phyloP scores from a whole-genome alignment of 2,329 filamentous ascomycete genomes.

The Boeremia lycopersici region DNA sequence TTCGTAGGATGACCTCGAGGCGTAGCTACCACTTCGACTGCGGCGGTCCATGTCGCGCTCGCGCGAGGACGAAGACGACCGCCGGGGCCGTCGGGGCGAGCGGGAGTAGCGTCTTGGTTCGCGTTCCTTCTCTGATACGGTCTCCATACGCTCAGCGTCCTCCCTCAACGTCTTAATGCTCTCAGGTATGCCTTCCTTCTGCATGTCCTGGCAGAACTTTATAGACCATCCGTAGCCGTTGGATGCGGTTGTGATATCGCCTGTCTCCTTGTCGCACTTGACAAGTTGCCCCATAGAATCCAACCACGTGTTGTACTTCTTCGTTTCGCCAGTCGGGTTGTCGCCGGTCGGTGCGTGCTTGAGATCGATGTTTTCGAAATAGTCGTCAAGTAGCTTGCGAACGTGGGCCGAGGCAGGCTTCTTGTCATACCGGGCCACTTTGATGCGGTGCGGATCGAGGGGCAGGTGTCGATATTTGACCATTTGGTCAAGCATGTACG shows the following conservation, averaged over 20 bases:
- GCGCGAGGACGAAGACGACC: constrained; percentile 26
- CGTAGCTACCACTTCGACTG: constrained; percentile 21
- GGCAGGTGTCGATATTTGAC: constrained; percentile 75
- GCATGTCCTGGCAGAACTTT: constrained; percentile 82
- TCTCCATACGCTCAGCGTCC: constrained; percentile 24
- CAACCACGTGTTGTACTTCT: constrained; percentile 58
- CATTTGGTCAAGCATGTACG: constrained; percentile 79
- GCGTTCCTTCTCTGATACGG: constrained; percentile 13
- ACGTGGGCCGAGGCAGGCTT: constrained; percentile 70
- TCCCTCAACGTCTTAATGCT: constrained; percentile 31
- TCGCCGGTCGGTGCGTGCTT: constrained; percentile 57
- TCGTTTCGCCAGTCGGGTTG: constrained; percentile 35
- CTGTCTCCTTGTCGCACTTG: constrained; percentile 68
- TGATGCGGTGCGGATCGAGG: constrained; percentile 72
- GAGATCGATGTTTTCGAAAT: constrained; percentile 65
- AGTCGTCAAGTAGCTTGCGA: constrained; percentile 70
- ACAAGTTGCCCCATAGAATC: constrained; percentile 76
- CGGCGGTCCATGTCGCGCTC: constrained; percentile 18
- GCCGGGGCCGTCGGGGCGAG: constrained; percentile 20
- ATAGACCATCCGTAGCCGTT: constrained; percentile 91
- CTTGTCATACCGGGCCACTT: constrained; percentile 67
- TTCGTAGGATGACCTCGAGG: constrained; percentile 25
- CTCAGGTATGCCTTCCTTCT: constrained; percentile 45
- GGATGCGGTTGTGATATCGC: constrained; percentile 68
- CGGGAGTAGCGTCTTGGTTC: constrained; percentile 15